These are phyloP conservation scores for Gentiana macrophylla DNA, from an alignment of 257 asterid genomes.

Conservation along the genomic window DNA sequence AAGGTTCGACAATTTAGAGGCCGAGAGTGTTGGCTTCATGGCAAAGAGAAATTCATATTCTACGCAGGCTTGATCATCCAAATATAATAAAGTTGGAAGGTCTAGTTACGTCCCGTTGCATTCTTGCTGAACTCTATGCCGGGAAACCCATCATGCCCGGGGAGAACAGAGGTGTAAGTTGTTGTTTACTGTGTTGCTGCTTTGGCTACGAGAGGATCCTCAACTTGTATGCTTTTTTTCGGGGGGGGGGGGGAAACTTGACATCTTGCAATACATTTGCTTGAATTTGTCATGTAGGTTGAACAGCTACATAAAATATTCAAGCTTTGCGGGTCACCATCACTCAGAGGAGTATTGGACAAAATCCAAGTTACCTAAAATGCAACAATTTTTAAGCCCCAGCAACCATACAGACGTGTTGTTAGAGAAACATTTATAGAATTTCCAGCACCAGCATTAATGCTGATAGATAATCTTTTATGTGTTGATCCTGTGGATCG, in stretches of 20 bases:
- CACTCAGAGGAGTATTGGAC: slow-evolving; percentile 81
- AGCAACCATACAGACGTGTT: slow-evolving; percentile 77
- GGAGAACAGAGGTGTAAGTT: slow-evolving; percentile 65
- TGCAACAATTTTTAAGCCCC: slow-evolving; percentile 95
- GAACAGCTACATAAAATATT: slow-evolving; percentile 96
- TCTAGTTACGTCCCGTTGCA: slow-evolving; percentile 87
- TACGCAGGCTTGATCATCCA: slow-evolving; percentile 85
- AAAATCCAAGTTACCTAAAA: slow-evolving; percentile 77
- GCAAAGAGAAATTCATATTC: slow-evolving; percentile 87
- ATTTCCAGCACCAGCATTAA: slow-evolving; percentile 71
- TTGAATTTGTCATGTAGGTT: slow-evolving; percentile 39
- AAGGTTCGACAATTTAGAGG: slow-evolving; percentile 90
- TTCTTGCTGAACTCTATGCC: slow-evolving; percentile 85
- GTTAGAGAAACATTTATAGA: slow-evolving; percentile 83
- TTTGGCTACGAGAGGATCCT: no score
- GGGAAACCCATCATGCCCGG: slow-evolving; percentile 99
- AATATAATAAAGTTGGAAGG: slow-evolving; percentile 87
- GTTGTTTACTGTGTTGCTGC: slow-evolving; percentile 2
- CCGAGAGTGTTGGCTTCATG: slow-evolving; percentile 95
- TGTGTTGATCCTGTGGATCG: slow-evolving; percentile 87
- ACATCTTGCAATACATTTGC: not conserved
- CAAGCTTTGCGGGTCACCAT: slow-evolving; percentile 96
- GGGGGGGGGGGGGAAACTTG: no score
- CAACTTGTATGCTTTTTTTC: no score
- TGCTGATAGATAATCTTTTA: slow-evolving; percentile 65